Evolutionary conservation across 1,284 basidiomycete species (phyloP), one percentile per base, ranked within the genome.

Genomic region (Mrakiaceae sp.): DNA sequence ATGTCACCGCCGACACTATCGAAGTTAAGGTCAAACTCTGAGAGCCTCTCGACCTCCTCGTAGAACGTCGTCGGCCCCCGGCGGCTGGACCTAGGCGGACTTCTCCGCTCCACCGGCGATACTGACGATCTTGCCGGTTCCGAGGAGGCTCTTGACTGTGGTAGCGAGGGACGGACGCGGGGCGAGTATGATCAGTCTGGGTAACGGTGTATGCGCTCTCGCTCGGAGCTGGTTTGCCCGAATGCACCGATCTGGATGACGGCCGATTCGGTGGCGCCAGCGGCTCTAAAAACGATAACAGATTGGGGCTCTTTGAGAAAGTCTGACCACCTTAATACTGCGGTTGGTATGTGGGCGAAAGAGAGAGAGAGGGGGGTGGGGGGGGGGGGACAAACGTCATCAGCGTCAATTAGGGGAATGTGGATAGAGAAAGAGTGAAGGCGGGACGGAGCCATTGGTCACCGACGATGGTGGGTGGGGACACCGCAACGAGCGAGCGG

Each of bases 61-160:
- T 55, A 58, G 54, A 69, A 69, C 5, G 56, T 60, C 14, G 72
- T 81, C 79, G 51, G 78, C 78, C 1, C 78, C 78, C 63, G 79
- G 72, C 49, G 73, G 73, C 64, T 78, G 74, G 64, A 76, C 72
- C 78, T 77, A 81, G 3, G 73, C 68, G 71, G 78, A 79, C 74
- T 81, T 81, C 56, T 77, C 77, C 16, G 73, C 71, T 4, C 77
- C 77, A 52, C 80, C 80, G 1, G 79, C 80, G 59, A 80, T 77
- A 46, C 78, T 79, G 66, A 81, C 72, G 62, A 81, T 79, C 52
- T 75, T 74, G 65, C 72, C 71, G 70, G 77, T 77, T 7, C 77
- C 78, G 46, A 77, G 69, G 54, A 79, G 70, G 44, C 76, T 70
- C 66, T 76, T 76, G 60, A 74, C 74, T 64, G 74, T 69, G 68